Evolutionary conservation across 495 filamentous ascomycete genomes (phyloP).

Genomic region (Aspergillus carlsbadensis): DNA sequence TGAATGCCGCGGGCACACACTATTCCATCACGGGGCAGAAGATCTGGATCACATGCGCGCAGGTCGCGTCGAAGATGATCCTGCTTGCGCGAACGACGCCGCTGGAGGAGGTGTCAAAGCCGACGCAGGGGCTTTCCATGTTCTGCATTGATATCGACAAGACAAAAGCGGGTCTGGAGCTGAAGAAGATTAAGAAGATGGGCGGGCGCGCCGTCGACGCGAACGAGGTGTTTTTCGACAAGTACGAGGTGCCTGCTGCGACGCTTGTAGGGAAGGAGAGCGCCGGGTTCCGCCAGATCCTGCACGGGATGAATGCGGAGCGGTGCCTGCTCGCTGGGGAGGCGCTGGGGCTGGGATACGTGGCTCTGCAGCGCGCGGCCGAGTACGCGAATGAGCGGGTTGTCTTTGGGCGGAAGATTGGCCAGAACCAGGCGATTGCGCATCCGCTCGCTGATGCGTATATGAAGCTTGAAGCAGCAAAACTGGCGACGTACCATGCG

Average conservation of each 20-base stretch:
- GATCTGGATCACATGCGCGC: conserved; percentile 81
- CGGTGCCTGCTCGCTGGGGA: conserved; percentile 75
- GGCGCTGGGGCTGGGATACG: conserved; percentile 75
- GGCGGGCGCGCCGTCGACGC: conserved; percentile 76
- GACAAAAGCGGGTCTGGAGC: conserved; percentile 51
- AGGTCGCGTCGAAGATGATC: conserved; percentile 76
- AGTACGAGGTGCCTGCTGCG: conserved; percentile 60
- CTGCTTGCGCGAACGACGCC: conserved; percentile 73
- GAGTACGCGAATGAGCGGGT: conserved; percentile 66
- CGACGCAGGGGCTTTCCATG: conserved; percentile 67
- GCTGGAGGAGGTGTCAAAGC: conserved; percentile 61
- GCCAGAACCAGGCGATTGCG: conserved; percentile 72
- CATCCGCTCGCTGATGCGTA: conserved; percentile 73
- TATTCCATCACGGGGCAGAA: conserved; percentile 73
- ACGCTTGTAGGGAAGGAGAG: conserved; percentile 67
- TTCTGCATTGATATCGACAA: conserved; percentile 75
- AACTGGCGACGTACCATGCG: conserved; percentile 75
- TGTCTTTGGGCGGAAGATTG: conserved; percentile 70
- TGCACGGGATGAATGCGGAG: conserved; percentile 85
- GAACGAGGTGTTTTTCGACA: conserved; percentile 82
- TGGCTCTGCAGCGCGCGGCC: conserved; percentile 62
- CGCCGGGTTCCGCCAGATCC: conserved; percentile 72
- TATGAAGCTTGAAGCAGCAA: conserved; percentile 79
- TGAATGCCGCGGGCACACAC: conserved; percentile 40
- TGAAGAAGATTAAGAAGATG: conserved; percentile 79